These are phyloP conservation scores for Diplodia seriata DNA, from an alignment of 2,329 filamentous ascomycete genomes.

Conservation along the genomic window DNA sequence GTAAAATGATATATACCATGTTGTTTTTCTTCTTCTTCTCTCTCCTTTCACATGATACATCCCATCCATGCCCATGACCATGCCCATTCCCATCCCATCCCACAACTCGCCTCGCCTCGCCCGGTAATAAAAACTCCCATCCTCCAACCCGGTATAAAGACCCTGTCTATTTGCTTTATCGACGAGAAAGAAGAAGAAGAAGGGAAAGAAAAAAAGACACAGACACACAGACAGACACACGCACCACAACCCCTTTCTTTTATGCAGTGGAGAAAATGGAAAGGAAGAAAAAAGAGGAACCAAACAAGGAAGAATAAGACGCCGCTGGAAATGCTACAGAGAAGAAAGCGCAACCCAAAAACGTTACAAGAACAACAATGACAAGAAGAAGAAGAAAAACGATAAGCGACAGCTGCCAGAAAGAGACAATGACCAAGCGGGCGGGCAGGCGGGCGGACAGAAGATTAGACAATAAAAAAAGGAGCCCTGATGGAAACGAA, in stretches of 20 bases:
- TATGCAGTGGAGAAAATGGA: neutral
- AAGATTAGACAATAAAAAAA: conserved; percentile 9
- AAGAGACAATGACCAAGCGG: neutral
- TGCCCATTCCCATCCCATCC: neutral
- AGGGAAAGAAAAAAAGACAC: neutral
- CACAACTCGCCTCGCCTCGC: neutral
- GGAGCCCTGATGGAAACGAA: neutral
- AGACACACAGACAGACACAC: neutral
- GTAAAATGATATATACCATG: neutral
- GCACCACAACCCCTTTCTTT: conserved; percentile 3
- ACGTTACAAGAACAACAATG: conserved; percentile 1
- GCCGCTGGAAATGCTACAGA: conserved; percentile 20
- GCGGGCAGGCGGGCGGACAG: neutral
- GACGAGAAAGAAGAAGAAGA: neutral
- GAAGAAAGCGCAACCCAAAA: conserved; percentile 1
- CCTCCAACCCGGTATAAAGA: neutral
- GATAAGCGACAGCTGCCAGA: neutral
- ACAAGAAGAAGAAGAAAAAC: too few relatives aligned
- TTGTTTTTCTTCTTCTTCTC: neutral
- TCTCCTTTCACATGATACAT: neutral
- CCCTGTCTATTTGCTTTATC: conserved; percentile 2
- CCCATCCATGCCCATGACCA: too few relatives aligned
- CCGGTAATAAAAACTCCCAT: neutral
- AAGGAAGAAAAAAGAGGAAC: too few relatives aligned
- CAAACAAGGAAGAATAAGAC: neutral